Evolutionary conservation across 257 asterid species (phyloP).

Genomic region (Solanum peruvianum): DNA sequence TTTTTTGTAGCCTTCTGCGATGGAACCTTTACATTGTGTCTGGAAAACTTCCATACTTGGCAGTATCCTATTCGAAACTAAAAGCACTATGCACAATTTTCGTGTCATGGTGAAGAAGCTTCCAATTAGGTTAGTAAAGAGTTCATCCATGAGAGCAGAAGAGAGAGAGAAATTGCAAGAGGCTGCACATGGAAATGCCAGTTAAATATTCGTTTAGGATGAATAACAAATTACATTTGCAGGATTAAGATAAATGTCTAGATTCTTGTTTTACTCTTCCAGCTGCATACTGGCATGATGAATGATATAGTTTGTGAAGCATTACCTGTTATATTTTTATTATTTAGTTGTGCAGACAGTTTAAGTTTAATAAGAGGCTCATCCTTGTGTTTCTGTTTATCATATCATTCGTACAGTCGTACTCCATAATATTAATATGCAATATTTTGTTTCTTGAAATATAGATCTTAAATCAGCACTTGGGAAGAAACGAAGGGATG

Average conservation of each 20-base stretch:
- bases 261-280: neutral
- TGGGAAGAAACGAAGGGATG: conserved; percentile 79
- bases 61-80: neutral
- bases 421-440: neutral
- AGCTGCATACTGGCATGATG: neutral
- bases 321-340: neutral
- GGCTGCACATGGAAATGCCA: neutral
- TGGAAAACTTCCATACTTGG: neutral
- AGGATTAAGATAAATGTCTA: neutral
- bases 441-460: neutral
- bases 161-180: neutral
- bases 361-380: neutral
- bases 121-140: neutral
- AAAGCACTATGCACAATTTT: neutral
- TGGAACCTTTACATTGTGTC: neutral
- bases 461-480: conserved; percentile 80
- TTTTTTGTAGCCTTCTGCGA: neutral
- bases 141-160: neutral
- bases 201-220: neutral
- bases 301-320: neutral
- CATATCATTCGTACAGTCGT: neutral
- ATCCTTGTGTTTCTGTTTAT: neutral
- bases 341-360: neutral
- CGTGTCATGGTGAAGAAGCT: neutral
- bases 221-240: neutral